Evolutionary conservation across 148 eudicot genomes (phyloP).

Genomic region (Nyssa sinensis): DNA sequence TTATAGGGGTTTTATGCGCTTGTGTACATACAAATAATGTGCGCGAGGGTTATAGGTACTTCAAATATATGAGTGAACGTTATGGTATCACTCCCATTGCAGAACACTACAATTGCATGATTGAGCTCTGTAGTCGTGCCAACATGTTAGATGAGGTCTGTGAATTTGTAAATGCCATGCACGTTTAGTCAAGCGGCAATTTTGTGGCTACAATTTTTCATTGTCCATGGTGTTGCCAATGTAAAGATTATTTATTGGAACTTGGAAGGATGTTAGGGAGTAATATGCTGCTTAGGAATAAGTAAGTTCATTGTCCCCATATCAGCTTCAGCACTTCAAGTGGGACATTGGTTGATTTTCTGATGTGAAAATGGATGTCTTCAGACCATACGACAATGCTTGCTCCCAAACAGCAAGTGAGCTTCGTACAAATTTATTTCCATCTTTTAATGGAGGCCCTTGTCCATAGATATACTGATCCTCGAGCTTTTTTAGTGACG

Average conservation of each 20-base stretch:
- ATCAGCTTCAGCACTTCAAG: background rate
- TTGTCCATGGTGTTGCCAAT: background rate
- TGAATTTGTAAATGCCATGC: background rate
- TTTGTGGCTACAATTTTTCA: background rate
- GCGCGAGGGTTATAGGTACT: constrained; percentile 35
- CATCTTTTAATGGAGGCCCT: background rate
- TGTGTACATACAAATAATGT: constrained; percentile 48
- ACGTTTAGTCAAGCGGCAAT: background rate
- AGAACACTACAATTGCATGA: constrained; percentile 51
- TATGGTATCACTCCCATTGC: constrained; percentile 48
- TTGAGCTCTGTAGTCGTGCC: constrained; percentile 37
- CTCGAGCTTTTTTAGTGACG: background rate
- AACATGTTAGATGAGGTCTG: constrained; percentile 12
- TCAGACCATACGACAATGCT: background rate
- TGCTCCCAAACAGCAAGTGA: background rate
- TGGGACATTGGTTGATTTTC: background rate
- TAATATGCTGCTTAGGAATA: background rate
- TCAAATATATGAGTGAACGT: constrained; percentile 43
- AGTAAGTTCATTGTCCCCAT: background rate
- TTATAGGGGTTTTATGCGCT: constrained; percentile 60
- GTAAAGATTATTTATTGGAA: no score
- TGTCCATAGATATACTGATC: background rate
- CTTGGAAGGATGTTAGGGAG: background rate
- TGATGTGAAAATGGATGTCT: background rate
- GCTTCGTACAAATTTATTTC: background rate